Conservation (phyloP, 2,329 filamentous ascomycete species). For the Trichophyton verrucosum region DNA sequence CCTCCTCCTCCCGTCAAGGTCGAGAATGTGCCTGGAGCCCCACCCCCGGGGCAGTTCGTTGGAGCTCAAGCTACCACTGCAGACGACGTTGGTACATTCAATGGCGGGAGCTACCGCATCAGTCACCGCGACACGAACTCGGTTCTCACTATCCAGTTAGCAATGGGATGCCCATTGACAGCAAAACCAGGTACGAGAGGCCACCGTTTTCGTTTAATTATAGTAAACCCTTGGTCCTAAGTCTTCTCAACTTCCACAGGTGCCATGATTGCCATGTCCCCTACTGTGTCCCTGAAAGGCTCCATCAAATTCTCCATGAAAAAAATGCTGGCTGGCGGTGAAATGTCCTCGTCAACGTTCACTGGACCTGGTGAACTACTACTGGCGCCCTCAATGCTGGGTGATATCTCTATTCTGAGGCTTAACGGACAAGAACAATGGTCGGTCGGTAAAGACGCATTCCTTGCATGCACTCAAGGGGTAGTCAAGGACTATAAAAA, state of each 20-base stretch:
- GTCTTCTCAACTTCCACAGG: constrained; percentile 34
- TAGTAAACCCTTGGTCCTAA: background rate
- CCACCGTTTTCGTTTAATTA: background rate
- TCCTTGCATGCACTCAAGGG: constrained; percentile 74
- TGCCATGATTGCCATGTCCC: constrained; percentile 90
- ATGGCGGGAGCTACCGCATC: constrained; percentile 86
- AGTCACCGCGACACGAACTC: constrained; percentile 87
- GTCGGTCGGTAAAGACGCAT: constrained; percentile 78
- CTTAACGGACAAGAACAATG: constrained; percentile 56
- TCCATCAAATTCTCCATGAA: constrained; percentile 76
- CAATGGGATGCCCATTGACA: constrained; percentile 70
- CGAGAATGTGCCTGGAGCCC: constrained; percentile 29
- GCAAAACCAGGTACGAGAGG: constrained; percentile 57
- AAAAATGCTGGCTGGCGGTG: constrained; percentile 73
- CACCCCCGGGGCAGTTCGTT: constrained; percentile 45
- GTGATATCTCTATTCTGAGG: constrained; percentile 72
- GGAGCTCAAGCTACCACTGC: constrained; percentile 51
- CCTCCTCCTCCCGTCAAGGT: constrained; percentile 14
- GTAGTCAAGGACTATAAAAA: constrained; percentile 76
- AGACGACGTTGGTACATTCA: constrained; percentile 93
- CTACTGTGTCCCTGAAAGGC: constrained; percentile 72
- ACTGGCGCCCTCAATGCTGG: constrained; percentile 64
- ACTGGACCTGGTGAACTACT: constrained; percentile 86
- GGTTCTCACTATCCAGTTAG: constrained; percentile 76
- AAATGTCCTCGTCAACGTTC: constrained; percentile 65